Evolutionary conservation across 2,329 filamentous ascomycete species (phyloP), one percentile per base, ranked within the genome.

Genomic region (Fusarium albidum): DNA sequence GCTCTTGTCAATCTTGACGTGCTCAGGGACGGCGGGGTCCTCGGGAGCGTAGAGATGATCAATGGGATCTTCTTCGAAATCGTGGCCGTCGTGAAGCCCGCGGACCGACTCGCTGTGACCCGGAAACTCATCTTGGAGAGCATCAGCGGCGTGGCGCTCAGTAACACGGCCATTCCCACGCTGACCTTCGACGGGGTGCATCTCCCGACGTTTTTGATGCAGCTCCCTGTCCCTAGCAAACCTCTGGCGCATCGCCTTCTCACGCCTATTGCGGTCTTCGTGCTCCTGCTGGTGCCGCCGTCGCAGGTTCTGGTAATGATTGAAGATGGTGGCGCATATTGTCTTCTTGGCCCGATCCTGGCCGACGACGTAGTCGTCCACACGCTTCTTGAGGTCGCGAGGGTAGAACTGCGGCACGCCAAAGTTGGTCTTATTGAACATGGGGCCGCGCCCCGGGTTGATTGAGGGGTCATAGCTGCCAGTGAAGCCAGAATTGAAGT

Each of bases 321-420:
- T 97, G 77, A 96, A 97, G 25, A 99, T 90, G 7, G 94, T 92
- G 4, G 94, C 89, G 60, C 92, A 95, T 59, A 98, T 86, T 12
- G 93, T 91, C 73, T 96, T 96, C 80, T 99, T 95, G 13, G 95
- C 92, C 54, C 92, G 86, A 63, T 97, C 92, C 73, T 99, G 95
- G 33, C 94, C 95, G 5, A 99, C 94, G 2, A 99, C 94, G 71
- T 96, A 99, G 69, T 95, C 90, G 71, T 99, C 95, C 27, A 98
- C 86, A 67, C 95, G 90, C 68, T 91, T 87, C 79, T 98, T 97
- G 66, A 99, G 80, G 64, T 86, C 81, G 52, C 82, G 79, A 3
- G 85, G 85, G 48, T 88, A 88, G 69, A 88, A 85, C 44, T 82
- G 78, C 3, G 85, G 83, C 13, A 86, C 83, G 47, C 84, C 85